phyloP scores from a whole-genome alignment of 371 early-diverging fungal species.

The Mortierella sp. region DNA sequence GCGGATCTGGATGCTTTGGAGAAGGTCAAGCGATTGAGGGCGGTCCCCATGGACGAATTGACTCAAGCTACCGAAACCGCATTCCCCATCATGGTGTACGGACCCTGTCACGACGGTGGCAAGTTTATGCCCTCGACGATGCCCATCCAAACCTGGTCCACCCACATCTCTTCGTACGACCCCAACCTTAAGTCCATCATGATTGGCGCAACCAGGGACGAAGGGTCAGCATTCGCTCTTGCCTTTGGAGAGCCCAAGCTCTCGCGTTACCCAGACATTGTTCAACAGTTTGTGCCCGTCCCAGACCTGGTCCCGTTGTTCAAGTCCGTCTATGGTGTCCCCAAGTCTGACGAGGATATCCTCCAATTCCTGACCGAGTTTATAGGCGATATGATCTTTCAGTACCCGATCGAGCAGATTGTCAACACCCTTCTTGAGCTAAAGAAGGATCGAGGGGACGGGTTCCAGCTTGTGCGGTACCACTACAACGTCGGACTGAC shows the following conservation, averaged over 20 bases:
- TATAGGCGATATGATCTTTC: constrained; percentile 18
- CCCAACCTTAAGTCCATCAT: constrained; percentile 15
- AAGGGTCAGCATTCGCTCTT: constrained; percentile 2
- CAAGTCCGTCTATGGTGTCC: constrained; percentile 9
- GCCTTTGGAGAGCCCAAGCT: background rate
- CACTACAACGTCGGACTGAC: constrained; percentile 12
- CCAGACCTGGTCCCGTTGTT: background rate
- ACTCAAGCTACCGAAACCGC: constrained; percentile 13
- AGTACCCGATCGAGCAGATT: constrained; percentile 11
- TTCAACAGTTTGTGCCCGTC: background rate
- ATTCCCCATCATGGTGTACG: constrained; percentile 23
- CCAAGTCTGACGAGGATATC: background rate
- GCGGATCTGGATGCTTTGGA: constrained; percentile 28
- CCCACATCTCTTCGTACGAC: background rate
- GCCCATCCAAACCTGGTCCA: constrained; percentile 8
- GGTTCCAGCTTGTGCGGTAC: constrained; percentile 4
- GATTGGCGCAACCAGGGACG: constrained; percentile 16
- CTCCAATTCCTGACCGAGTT: background rate
- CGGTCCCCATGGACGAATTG: constrained; percentile 17
- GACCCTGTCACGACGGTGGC: constrained; percentile 31
- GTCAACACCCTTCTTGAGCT: background rate
- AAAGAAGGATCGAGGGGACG: background rate
- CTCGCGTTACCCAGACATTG: background rate
- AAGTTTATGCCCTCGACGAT: constrained; percentile 24
- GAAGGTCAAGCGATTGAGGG: constrained; percentile 27